These are phyloP conservation scores for Phytophthora sojae DNA, from an alignment of 352 stramenopile species.

Conservation along the genomic window DNA sequence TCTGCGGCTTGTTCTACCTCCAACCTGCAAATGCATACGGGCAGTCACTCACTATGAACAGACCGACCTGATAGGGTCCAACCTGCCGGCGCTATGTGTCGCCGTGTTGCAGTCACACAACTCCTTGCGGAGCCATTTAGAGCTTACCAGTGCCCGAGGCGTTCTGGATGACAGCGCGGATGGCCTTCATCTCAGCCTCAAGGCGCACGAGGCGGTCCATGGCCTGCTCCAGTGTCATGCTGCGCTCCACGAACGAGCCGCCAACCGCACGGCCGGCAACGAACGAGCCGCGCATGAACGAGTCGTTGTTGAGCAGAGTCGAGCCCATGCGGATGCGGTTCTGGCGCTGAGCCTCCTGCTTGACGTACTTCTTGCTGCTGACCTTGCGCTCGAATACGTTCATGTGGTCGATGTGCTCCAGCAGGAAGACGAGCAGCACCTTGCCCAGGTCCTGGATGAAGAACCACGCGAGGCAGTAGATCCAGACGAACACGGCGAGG, in stretches of 20 bases:
- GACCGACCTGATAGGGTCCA: slow-evolving; percentile 14
- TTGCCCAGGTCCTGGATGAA: slow-evolving; percentile 89
- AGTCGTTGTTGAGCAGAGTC: slow-evolving; percentile 66
- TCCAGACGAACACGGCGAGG: slow-evolving; percentile 86
- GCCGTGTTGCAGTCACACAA: slow-evolving; percentile 1
- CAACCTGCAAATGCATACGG: slow-evolving; percentile 13
- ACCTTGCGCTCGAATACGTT: slow-evolving; percentile 69
- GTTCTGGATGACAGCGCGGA: slow-evolving; percentile 72
- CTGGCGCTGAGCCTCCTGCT: slow-evolving; percentile 71
- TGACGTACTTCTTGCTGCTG: slow-evolving; percentile 66
- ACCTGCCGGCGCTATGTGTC: slow-evolving; percentile 8
- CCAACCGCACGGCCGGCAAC: slow-evolving; percentile 75
- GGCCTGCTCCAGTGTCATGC: slow-evolving; percentile 73
- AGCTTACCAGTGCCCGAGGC: slow-evolving; percentile 40
- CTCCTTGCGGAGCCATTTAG: slow-evolving; percentile 21
- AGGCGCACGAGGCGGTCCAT: slow-evolving; percentile 78
- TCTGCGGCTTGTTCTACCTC: slow-evolving; percentile 12
- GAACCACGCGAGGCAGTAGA: slow-evolving; percentile 91
- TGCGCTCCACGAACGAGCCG: slow-evolving; percentile 60
- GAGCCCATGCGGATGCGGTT: slow-evolving; percentile 84
- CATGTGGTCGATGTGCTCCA: slow-evolving; percentile 64
- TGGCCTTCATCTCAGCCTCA: slow-evolving; percentile 70
- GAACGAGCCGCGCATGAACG: slow-evolving; percentile 81
- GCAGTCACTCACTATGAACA: slow-evolving; percentile 38
- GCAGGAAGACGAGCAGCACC: slow-evolving; percentile 65